Conservation (phyloP, 1,284 basidiomycete species). For the Puccinia sorghi region DNA sequence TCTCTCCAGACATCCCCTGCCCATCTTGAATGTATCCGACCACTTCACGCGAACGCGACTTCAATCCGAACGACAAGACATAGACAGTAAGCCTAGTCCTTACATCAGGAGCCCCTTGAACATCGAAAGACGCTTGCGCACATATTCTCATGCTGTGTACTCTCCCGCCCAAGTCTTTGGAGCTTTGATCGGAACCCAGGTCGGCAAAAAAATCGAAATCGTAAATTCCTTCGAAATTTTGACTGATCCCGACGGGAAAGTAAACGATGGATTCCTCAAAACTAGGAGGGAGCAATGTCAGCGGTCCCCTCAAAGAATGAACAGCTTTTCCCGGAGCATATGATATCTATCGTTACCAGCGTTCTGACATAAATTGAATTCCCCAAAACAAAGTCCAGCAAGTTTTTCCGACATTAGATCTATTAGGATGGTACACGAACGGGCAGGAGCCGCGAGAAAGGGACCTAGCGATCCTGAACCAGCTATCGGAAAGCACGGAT, state of each 20-base stretch:
- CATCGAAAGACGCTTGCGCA: neutral
- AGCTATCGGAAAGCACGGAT: slow-evolving; percentile 62
- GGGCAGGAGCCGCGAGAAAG: slow-evolving; percentile 69
- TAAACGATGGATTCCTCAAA: slow-evolving; percentile 76
- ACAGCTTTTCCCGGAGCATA: neutral
- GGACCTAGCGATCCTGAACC: slow-evolving; percentile 81
- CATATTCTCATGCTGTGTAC: neutral
- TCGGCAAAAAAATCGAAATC: slow-evolving; percentile 89
- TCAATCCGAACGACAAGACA: slow-evolving; percentile 63
- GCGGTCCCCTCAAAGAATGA: slow-evolving; percentile 56
- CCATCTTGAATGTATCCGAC: slow-evolving; percentile 94
- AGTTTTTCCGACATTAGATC: slow-evolving; percentile 92
- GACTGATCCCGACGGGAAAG: slow-evolving; percentile 58
- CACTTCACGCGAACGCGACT: slow-evolving; percentile 81
- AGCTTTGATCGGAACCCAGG: slow-evolving; percentile 89
- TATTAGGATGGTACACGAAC: slow-evolving; percentile 96
- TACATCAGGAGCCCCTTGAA: neutral
- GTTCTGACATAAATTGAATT: neutral
- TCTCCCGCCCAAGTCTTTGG: slow-evolving; percentile 69
- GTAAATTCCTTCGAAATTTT: slow-evolving; percentile 93
- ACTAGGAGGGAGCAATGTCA: slow-evolving; percentile 85
- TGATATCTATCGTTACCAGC: neutral
- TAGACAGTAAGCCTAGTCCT: neutral
- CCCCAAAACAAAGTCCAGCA: slow-evolving; percentile 73
- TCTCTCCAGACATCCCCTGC: slow-evolving; percentile 83